These are phyloP conservation scores for Cladosporium colombiae DNA, from an alignment of 2,329 filamentous ascomycete species.

Conservation along the genomic window DNA sequence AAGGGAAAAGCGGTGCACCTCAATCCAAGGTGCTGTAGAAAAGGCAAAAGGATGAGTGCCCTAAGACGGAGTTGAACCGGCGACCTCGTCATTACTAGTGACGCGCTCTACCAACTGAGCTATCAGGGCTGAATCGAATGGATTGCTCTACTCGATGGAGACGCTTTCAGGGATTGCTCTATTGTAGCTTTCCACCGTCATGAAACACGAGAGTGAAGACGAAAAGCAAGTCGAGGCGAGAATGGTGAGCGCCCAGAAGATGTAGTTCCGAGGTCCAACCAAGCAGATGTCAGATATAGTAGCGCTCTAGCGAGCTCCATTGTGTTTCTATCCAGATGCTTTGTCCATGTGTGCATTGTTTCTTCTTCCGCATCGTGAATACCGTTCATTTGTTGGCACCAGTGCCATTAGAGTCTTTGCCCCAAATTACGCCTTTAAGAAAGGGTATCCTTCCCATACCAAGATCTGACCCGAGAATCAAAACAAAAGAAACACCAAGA, in stretches of 20 bases:
- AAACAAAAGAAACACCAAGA: background rate
- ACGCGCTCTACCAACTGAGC: conserved; percentile 20
- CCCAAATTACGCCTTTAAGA: conserved; percentile 1
- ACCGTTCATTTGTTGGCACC: background rate
- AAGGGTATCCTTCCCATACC: conserved; percentile 9
- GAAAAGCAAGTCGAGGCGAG: background rate
- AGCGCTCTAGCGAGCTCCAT: background rate
- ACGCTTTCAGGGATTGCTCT: background rate
- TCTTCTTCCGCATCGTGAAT: background rate
- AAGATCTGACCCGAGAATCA: background rate
- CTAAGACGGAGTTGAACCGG: conserved; percentile 20
- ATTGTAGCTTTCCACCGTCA: background rate
- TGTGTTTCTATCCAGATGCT: background rate
- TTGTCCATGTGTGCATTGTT: background rate
- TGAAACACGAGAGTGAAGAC: background rate
- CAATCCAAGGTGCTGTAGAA: background rate
- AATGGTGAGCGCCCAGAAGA: background rate
- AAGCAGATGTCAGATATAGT: background rate
- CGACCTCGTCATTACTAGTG: conserved; percentile 21
- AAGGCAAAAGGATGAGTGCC: conserved; percentile 11
- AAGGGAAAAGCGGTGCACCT: background rate
- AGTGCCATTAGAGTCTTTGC: background rate
- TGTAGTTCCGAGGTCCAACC: background rate
- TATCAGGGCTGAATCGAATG: conserved; percentile 14
- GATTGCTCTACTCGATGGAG: background rate